phyloP scores from a whole-genome alignment of 2,329 filamentous ascomycete species.

The Aspergillus glaucus region DNA sequence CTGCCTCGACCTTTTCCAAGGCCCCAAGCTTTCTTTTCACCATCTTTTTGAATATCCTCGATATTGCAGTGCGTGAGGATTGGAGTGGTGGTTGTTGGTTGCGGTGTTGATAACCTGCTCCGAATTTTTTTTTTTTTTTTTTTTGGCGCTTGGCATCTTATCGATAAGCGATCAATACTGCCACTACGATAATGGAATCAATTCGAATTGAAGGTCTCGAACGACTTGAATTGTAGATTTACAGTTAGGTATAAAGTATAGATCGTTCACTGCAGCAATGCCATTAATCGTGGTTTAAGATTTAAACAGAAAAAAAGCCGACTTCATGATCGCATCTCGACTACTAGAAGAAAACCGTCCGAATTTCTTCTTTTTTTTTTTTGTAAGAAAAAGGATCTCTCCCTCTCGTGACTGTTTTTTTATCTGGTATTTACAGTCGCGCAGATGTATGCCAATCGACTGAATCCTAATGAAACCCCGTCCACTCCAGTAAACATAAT shows the following conservation, averaged over 20 bases:
- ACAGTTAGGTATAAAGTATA: too few relatives aligned
- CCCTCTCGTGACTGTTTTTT: constrained; percentile 29
- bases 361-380: constrained; percentile 26
- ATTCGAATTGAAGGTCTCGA: too few relatives aligned
- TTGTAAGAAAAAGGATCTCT: constrained; percentile 20
- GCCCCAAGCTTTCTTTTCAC: constrained; percentile 85
- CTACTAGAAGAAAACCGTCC: constrained; percentile 37
- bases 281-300: constrained; percentile 3
- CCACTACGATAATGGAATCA: neutral
- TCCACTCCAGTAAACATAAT: constrained; percentile 37
- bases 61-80: constrained; percentile 60
- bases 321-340: constrained; percentile 39
- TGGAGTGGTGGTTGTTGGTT: constrained; percentile 55
- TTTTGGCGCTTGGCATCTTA: constrained; percentile 20
- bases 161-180: constrained; percentile 27
- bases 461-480: constrained; percentile 36
- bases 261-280: neutral
- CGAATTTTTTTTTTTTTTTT: constrained; percentile 23
- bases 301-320: constrained; percentile 16
- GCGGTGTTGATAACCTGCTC: constrained; percentile 9
- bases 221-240: too few relatives aligned
- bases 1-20: constrained; percentile 90
- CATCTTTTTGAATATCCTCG: constrained; percentile 42
- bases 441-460: constrained; percentile 37
- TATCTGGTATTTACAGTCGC: constrained; percentile 32